phyloP scores from a whole-genome alignment of 306 rosid species.

The Lathyrus sativus region DNA sequence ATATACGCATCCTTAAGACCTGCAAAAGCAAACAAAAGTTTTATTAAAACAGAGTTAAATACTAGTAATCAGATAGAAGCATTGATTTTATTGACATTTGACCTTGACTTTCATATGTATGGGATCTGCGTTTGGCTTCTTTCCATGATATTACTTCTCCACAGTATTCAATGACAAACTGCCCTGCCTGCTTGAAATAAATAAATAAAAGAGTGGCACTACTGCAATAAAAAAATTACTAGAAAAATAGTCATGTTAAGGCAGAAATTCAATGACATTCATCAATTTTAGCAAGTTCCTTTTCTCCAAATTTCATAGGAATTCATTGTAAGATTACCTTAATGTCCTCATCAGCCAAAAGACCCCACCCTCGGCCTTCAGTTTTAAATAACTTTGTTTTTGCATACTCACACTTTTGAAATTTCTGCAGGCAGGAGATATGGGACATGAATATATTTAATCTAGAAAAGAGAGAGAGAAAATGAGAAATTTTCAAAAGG shows the following conservation, averaged over 20 bases:
- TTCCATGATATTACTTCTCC: constrained; percentile 98
- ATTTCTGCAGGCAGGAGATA: constrained; percentile 62
- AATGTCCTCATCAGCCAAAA: constrained; percentile 78
- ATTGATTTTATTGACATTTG: constrained; percentile 29
- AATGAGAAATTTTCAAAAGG: background rate
- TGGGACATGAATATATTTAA: constrained; percentile 33
- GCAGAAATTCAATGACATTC: constrained; percentile 30
- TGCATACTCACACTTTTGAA: constrained; percentile 87
- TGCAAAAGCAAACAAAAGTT: constrained; percentile 47
- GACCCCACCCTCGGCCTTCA: constrained; percentile 95
- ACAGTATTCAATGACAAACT: constrained; percentile 84
- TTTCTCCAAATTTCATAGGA: constrained; percentile 28
- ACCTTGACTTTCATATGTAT: constrained; percentile 85
- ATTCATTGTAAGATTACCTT: constrained; percentile 55
- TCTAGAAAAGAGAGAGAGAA: constrained; percentile 10
- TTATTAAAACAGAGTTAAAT: constrained; percentile 31
- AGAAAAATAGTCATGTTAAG: constrained; percentile 16
- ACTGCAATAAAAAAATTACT: constrained; percentile 18
- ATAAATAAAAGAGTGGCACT: constrained; percentile 24
- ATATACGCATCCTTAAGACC: constrained; percentile 91
- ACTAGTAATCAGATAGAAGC: constrained; percentile 29
- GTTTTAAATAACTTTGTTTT: constrained; percentile 85
- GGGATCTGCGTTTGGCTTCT: constrained; percentile 92
- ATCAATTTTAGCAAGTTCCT: constrained; percentile 4
- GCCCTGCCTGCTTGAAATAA: constrained; percentile 61